Evolutionary conservation across 2,329 filamentous ascomycete species (phyloP).

Genomic region (Epichloe elymi): DNA sequence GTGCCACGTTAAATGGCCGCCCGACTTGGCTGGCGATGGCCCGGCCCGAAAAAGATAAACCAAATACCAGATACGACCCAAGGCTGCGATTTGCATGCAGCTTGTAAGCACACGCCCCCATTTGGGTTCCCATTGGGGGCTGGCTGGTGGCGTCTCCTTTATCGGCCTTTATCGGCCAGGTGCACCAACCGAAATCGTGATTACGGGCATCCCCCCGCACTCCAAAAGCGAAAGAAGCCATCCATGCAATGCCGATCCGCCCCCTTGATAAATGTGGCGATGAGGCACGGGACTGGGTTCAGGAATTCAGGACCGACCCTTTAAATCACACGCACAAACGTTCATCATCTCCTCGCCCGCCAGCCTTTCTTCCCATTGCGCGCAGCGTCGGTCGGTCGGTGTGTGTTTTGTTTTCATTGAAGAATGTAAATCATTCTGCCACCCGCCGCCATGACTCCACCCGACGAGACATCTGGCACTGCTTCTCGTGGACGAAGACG

Average conservation of each 20-base stretch:
- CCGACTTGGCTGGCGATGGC: not conserved
- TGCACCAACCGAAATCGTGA: not conserved
- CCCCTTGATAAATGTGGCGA: conserved; percentile 1
- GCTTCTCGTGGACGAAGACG: conserved; percentile 22
- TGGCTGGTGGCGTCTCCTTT: conserved; percentile 3
- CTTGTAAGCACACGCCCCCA: not conserved
- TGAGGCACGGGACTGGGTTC: not conserved
- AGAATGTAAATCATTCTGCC: not conserved
- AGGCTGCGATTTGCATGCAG: not conserved
- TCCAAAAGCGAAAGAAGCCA: not conserved
- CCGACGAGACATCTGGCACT: conserved; percentile 15
- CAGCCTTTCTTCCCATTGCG: not conserved
- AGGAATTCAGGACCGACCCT: no score
- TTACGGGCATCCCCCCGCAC: conserved; percentile 3
- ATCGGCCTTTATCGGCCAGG: conserved; percentile 6
- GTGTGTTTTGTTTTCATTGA: not conserved
- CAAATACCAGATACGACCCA: not conserved
- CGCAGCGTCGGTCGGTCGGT: not conserved
- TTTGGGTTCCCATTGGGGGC: no score
- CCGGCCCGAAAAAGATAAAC: not conserved
- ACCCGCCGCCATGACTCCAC: conserved; percentile 18
- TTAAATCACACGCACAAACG: not conserved
- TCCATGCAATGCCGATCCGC: not conserved
- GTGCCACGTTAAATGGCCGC: not conserved
- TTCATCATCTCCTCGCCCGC: not conserved